Conservation (phyloP, 768 basidiomycete genomes). For the Collybia sordida region DNA sequence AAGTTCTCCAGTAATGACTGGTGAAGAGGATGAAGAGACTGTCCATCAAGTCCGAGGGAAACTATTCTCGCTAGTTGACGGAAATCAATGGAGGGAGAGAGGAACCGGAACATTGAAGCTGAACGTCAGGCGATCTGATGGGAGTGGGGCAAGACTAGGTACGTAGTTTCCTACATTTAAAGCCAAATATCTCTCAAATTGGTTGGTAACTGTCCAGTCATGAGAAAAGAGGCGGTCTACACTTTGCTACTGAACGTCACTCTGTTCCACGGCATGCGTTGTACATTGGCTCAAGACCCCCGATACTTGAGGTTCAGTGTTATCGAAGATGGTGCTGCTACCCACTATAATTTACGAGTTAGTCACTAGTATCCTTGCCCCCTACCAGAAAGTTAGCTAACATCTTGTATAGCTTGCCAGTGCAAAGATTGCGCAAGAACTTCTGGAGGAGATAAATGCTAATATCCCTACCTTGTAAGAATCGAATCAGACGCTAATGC, state of each 20-base stretch:
- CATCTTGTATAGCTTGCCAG: conserved; percentile 50
- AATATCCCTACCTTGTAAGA: conserved; percentile 41
- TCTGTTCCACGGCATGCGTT: conserved; percentile 78
- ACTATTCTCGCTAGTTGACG: conserved; percentile 58
- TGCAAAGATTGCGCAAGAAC: conserved; percentile 69
- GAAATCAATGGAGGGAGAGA: conserved; percentile 75
- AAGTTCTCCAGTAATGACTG: conserved; percentile 57
- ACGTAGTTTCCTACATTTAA: conserved; percentile 18
- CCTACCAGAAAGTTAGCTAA: conserved; percentile 7
- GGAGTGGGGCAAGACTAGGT: conserved; percentile 71
- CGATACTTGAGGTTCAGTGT: conserved; percentile 77
- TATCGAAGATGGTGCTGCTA: conserved; percentile 57
- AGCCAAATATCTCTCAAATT: conserved; percentile 3
- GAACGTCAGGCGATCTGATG: conserved; percentile 65
- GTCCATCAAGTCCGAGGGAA: conserved; percentile 78
- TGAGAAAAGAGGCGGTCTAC: conserved; percentile 85
- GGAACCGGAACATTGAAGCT: conserved; percentile 71
- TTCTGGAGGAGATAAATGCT: conserved; percentile 56
- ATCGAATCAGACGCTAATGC: neutral
- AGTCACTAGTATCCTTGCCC: conserved; percentile 21
- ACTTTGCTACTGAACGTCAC: conserved; percentile 72
- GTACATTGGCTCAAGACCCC: conserved; percentile 70
- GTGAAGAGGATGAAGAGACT: conserved; percentile 82
- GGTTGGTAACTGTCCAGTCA: conserved; percentile 44
- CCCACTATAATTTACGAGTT: conserved; percentile 78